Evolutionary conservation across 345 rosid species (phyloP), one percentile per base, ranked within the genome.

Genomic region (Populus pruinosa): DNA sequence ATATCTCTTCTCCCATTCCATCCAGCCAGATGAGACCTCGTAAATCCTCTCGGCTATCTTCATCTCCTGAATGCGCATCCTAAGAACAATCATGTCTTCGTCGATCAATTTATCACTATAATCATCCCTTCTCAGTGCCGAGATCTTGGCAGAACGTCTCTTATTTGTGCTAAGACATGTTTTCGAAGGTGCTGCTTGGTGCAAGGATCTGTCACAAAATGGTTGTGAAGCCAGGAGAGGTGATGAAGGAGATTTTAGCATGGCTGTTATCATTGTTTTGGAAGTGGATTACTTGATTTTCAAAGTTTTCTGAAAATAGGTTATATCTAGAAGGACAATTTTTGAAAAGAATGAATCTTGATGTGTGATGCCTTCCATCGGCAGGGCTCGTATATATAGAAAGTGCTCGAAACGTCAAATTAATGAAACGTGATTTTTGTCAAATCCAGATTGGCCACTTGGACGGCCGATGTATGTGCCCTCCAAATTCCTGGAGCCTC

Each of bases 1-100:
- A 2, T 64, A 63, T 64, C 44, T 20, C 53, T 74, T 74, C 70
- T 74, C 77, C 77, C 77, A 74, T 29, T 59, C 56, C 77, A 74
- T n/a, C 77, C 77, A 74, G 9, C 43, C 25, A 13, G 59, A n/a
- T 3, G 36, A 21, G 27, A 7, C 10, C 8, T 62, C 70, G 25
- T 49, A 39, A 20, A 23, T 38, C 55, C 41, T 64, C 13, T 39
- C 69, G 4, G 21, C 56, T 25, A 38, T 17, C 74, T 74, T 74
- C 59, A 62, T 74, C 59, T 74, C 77, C 12, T 63, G 70, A 44
- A 74, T 39, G 5, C 76, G 44, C 27, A 23, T 73, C n/a, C 69
- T 38, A 2, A 74, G 77, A 36, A 74, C 77, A 29, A 63, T 43
- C 77, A 74, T 74, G 61, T 63, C 43, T 31, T 74, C 77, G 21